Evolutionary conservation across 2,329 filamentous ascomycete genomes (phyloP), one percentile per base, ranked within the genome.

Genomic region (Trichoderma sp.): DNA sequence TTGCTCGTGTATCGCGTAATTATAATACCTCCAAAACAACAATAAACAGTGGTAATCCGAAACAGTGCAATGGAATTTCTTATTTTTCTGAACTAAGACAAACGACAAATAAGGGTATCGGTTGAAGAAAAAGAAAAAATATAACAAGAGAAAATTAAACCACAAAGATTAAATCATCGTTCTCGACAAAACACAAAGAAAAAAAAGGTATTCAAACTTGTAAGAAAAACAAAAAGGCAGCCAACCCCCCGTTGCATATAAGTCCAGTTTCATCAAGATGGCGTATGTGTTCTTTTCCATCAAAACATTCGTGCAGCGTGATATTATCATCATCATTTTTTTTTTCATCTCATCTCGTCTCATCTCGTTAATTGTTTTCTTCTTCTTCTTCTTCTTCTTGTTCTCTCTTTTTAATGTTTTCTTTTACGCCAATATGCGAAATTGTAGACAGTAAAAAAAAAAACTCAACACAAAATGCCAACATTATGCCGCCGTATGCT

Each of bases 61-160:
- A 33, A 33, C 27, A 33, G 33, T 33, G 33, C 10, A 33, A 33
- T 11, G 10, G 10, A 13, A 49, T 13, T 13, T 49, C n/a, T 49
- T n/a, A 49, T 49, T 49, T 43, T 49, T 24, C 47, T 43, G 19
- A 24, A 49, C 47, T 49, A 49, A 49, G 47, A 24, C 47, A 35
- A 65, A 69, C 43, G 40, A 61, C n/a, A 60, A 69, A 56, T 24
- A 58, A 43, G 65, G 68, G 68, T 71, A 66, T 71, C 37, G 57
- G 61, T 31, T 65, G 57, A 69, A 68, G 27, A 27, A 27, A 69
- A 68, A 27, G 68, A 68, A 40, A 62, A 40, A 60, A 68, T 60
- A 71, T 60, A 55, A 66, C 65, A 60, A 59, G 53, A 49, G 47
- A 71, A 71, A 60, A 35, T 19, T 19, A n/a, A 43, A 43, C 16